Evolutionary conservation across 805 yeast species (phyloP), one percentile per base, ranked within the genome.

Genomic region (Starmerella stigmatis): DNA sequence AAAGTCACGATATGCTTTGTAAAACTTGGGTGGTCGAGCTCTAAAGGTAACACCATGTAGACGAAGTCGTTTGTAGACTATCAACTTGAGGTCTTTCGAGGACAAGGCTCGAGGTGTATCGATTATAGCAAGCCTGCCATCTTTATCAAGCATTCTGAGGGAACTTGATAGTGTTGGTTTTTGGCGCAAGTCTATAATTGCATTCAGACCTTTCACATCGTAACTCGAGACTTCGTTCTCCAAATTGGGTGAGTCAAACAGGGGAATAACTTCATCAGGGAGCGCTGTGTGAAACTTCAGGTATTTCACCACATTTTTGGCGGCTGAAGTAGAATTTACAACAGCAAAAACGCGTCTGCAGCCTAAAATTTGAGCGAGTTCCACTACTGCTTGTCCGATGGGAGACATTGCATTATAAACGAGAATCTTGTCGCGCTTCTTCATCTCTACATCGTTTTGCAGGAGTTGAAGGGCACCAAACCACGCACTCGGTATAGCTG

Each of bases 401-500:
- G 59, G 58, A 9, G 60, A 56, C 22, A 65, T 60, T 1, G 68
- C 68, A 22, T 62, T 64, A 45, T 58, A 66, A 23, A 66, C 52
- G 32, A 63, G 51, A 12, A 66, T 51, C 17, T 56, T 43, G 35
- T 60, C 57, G 13, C 60, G 59, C 51, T 56, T 50, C 27, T 49
- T 41, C 40, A 64, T 50, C 15, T 46, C 44, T n/a, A 60, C 65
- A 2, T 60, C 62, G 26, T 47, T 23, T 10, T 51, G 53, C 7
- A 66, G 50, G 7, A 60, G 58, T 47, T 63, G 67, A 4, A 58
- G 38, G 0, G 70, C 70, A 5, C 65, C 57, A 30, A 62, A 55
- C 70, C 70, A 66, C 17, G 49, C 59, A 32, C 61, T 64, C 4
- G 65, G 66, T 3, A 65, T 45, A 0, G 60, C 54, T 2, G 68